A percentile compares a stretch with the other conserved stretches of the same genome.
These are phyloP conservation scores for Mycosphaerelloides madeirae DNA, from an alignment of 2,329 filamentous ascomycete genomes.

Conservation along the genomic window DNA sequence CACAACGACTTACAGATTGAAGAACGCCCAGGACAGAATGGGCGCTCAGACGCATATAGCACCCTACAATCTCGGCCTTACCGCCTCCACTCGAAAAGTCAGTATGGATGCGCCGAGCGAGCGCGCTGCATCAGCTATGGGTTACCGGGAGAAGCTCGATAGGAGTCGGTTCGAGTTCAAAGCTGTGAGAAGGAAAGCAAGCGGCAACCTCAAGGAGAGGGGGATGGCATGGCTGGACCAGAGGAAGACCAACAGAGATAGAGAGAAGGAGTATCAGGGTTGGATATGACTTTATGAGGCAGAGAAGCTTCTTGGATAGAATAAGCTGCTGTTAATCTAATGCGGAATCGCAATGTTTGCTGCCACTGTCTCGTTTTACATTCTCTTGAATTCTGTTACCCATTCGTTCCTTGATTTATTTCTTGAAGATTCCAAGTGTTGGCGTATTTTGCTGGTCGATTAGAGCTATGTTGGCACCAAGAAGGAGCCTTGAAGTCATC, in stretches of 20 bases:
- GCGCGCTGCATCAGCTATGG: slow-evolving; percentile 20
- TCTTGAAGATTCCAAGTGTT: too few relatives aligned
- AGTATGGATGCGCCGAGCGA: slow-evolving; percentile 13
- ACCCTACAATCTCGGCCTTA: slow-evolving; percentile 23
- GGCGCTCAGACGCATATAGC: slow-evolving; percentile 2
- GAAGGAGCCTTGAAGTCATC: neutral
- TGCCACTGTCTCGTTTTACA: too few relatives aligned
- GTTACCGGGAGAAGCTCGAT: slow-evolving; percentile 28
- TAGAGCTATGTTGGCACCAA: too few relatives aligned
- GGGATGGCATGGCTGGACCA: slow-evolving; percentile 22
- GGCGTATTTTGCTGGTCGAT: too few relatives aligned
- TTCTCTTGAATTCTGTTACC: too few relatives aligned
- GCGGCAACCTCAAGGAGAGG: slow-evolving; percentile 23
- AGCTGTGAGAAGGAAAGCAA: slow-evolving; percentile 28
- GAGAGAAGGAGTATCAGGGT: slow-evolving; percentile 16
- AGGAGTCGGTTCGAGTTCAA: slow-evolving; percentile 33
- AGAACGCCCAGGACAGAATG: neutral
- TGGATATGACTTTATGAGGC: slow-evolving; percentile 22
- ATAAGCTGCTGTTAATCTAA: slow-evolving; percentile 4
- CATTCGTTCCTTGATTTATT: too few relatives aligned
- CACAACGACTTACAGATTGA: slow-evolving; percentile 1
- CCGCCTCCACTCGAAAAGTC: slow-evolving; percentile 15
- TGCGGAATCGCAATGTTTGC: too few relatives aligned
- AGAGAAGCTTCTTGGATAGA: too few relatives aligned
- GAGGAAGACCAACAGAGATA: slow-evolving; percentile 14